Base-by-base conservation (phyloP, 768 basidiomycete species). In the Phylloporus sp. region DNA sequence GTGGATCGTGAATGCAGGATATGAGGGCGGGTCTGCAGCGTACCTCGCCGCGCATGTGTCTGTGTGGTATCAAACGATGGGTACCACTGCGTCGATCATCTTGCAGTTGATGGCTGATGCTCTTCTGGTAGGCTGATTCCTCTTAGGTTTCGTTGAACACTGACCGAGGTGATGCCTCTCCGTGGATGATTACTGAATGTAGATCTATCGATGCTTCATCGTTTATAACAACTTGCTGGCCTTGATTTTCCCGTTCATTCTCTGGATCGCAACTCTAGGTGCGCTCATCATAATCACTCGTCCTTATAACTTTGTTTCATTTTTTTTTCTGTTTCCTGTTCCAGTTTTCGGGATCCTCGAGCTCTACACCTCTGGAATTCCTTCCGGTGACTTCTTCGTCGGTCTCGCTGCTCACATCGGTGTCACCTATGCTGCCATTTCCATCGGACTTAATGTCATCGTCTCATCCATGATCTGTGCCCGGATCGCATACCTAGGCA, bases 151-250 rank as follows among this genome's bases (percentile, higher is more conserved):
- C 14, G 15, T 5, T 14, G n/a, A 14, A 27, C 28, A 17, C 38
- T 38, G 26, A 38, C 9, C 18, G n/a, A 27, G 9, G 13, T 9
- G 15, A 23, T 15, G 15, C 37, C 37, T n/a, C 32, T 9, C 14
- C 6, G 14, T 11, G 34, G 13, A 31, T 31, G 29, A 13, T 17
- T 17, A 17, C n/a, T 10, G 9, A 26, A 18, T 11, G n/a, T 3
- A 71, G 68, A 53, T 71, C 15, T 63, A 65, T 50, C 69, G 69
- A 18, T 65, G 62, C 44, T 69, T 49, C 23, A 57, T 67, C 15
- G 55, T 70, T 9, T 71, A 63, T 61, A 43, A 46, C n/a, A 15
- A 20, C 20, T n/a, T 39, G n/a, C 11, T 27, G n/a, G 21, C 38
- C 21, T 20, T 48, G 14, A 20, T 44, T 10, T 29, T 54, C 15